Evolutionary conservation across 2,329 filamentous ascomycete genomes (phyloP), one percentile per base, ranked within the genome.

Genomic region (Xylariaceae sp.): DNA sequence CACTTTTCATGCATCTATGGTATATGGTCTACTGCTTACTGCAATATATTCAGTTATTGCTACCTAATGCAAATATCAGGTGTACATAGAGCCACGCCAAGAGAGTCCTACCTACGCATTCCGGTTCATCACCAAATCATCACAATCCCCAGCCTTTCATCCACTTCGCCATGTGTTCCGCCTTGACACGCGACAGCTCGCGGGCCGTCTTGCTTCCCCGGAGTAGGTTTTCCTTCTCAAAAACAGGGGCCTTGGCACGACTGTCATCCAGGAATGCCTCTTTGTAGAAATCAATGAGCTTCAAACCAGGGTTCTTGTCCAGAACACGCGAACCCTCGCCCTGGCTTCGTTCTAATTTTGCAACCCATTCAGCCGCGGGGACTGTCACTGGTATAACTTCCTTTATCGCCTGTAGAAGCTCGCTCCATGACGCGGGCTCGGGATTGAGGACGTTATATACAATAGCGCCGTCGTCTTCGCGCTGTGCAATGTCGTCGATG

Each of bases 261-360:
- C 13, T 44, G 21, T n/a, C 13, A 12, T 26, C 47, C 19, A 54
- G 43, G 15, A 61, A 46, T 10, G 46, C 21, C 39, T 56, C 36
- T n/a, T 56, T 58, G 37, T 61, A 61, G 51, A 59, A 61, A 13
- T 60, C 57, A 15, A 58, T 10, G 7, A 61, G 55, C 39, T 57
- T 57, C 19, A 55, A 26, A 5, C 47, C 54, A 5, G 59, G 55
- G n/a, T 60, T 61, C 46, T 51, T 36, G 18, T 56, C 34, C 29
- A 57, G 16, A 5, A 29, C 18, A 19, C 44, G 53, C 21, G 48
- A 30, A 5, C 48, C 49, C 22, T 41, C 51, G 13, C 34, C 32
- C 16, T 16, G 47, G 16, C 53, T 58, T 42, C 34, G 44, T 29
- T 59, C 52, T 6, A 61, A 29, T 16, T 46, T 51, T 18, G 36